Conservation (phyloP, 371 early-diverging fungal species). For the Paraphysoderma sedebokerense region DNA sequence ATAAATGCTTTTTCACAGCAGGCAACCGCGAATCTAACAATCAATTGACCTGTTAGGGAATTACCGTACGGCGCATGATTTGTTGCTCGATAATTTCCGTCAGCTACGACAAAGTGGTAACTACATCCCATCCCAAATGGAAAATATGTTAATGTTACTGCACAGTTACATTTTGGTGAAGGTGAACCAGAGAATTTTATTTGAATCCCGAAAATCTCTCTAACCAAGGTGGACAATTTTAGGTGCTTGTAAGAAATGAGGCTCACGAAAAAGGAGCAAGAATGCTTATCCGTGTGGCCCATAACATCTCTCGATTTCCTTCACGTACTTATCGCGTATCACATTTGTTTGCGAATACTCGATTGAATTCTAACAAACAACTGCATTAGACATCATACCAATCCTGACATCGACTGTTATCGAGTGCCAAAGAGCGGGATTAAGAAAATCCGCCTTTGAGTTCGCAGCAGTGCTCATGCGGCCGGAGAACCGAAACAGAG, state of each 20-base stretch:
- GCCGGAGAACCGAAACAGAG: conserved; percentile 22
- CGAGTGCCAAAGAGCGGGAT: conserved; percentile 23
- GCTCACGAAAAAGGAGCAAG: conserved; percentile 23
- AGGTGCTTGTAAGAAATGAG: conserved; percentile 19
- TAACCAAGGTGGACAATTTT: not conserved
- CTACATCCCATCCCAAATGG: conserved; percentile 23
- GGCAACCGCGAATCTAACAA: not conserved
- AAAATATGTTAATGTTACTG: conserved; percentile 27
- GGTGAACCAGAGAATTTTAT: conserved; percentile 9
- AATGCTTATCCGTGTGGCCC: conserved; percentile 27
- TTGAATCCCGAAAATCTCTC: not conserved
- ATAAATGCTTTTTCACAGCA: too few relatives aligned
- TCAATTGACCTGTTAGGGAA: conserved; percentile 14
- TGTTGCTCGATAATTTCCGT: conserved; percentile 21
- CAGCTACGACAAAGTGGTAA: conserved; percentile 13
- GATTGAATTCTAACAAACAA: not conserved
- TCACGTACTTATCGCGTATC: conserved; percentile 6
- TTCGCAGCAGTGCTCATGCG: conserved; percentile 30
- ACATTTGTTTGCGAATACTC: not conserved
- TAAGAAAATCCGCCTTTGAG: conserved; percentile 23
- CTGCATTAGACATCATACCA: conserved; percentile 16
- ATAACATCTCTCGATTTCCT: conserved; percentile 24
- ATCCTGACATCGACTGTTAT: conserved; percentile 37
- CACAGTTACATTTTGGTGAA: conserved; percentile 35
- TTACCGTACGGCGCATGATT: conserved; percentile 26